These are phyloP conservation scores for Lophium mytilinum DNA, from an alignment of 495 filamentous ascomycete genomes.

Conservation along the genomic window DNA sequence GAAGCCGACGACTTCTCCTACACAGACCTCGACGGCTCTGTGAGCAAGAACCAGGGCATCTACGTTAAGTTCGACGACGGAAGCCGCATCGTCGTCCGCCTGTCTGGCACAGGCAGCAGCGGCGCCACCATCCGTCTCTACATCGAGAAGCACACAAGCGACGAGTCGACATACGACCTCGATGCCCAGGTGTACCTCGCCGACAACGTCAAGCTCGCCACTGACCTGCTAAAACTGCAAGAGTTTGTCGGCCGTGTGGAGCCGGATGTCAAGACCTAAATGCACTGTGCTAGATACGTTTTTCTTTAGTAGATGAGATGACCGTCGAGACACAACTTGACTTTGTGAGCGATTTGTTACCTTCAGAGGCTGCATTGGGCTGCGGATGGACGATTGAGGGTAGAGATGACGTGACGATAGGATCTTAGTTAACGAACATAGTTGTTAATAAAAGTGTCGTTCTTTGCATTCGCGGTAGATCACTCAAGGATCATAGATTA, in stretches of 20 bases:
- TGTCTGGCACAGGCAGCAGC: slow-evolving; percentile 90
- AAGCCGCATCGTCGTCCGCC: slow-evolving; percentile 83
- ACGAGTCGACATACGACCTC: slow-evolving; percentile 61
- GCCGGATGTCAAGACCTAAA: slow-evolving; percentile 88
- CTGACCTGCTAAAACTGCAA: slow-evolving; percentile 78
- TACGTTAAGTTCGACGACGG: slow-evolving; percentile 93
- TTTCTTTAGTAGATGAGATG: background rate
- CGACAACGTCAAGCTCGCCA: slow-evolving; percentile 76
- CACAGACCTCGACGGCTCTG: slow-evolving; percentile 91
- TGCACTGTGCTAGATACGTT: background rate
- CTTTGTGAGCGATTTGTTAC: too few relatives aligned
- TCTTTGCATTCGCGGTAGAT: too few relatives aligned
- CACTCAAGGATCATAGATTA: too few relatives aligned
- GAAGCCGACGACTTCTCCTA: slow-evolving; percentile 95
- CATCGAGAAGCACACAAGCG: slow-evolving; percentile 81
- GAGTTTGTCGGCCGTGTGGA: slow-evolving; percentile 82
- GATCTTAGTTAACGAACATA: too few relatives aligned
- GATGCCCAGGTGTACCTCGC: slow-evolving; percentile 92
- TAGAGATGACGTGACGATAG: too few relatives aligned
- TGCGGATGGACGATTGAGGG: too few relatives aligned
- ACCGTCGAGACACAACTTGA: too few relatives aligned
- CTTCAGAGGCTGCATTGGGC: background rate
- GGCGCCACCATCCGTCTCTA: slow-evolving; percentile 95
- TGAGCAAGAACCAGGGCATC: slow-evolving; percentile 91
- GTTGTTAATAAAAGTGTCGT: too few relatives aligned